phyloP scores from a whole-genome alignment of 2,329 filamentous ascomycete species.

The Ophiostoma populinum region DNA sequence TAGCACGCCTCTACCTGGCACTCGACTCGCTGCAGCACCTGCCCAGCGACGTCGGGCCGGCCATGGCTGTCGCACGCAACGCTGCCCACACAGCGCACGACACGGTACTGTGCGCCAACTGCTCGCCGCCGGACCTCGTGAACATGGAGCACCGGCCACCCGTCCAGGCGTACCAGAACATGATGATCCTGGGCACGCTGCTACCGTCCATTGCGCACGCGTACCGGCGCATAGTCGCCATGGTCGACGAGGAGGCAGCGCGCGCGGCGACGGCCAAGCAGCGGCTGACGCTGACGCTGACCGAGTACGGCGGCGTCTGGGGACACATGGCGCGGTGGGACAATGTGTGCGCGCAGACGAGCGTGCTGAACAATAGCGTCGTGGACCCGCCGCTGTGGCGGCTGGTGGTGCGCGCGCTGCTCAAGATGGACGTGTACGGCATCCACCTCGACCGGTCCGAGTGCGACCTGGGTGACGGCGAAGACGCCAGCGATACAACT shows the following conservation, averaged over 20 bases:
- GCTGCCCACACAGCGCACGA: constrained; percentile 32
- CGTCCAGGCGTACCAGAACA: constrained; percentile 36
- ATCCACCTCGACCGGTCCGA: constrained; percentile 14
- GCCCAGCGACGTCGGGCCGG: constrained; percentile 25
- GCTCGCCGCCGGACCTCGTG: constrained; percentile 23
- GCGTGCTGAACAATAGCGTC: constrained; percentile 23
- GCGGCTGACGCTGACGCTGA: constrained; percentile 27
- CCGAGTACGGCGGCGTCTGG: constrained; percentile 32
- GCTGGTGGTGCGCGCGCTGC: constrained; percentile 31
- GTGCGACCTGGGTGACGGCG: background rate
- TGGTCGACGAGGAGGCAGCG: constrained; percentile 34
- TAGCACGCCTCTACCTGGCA: constrained; percentile 31
- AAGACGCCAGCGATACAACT: background rate
- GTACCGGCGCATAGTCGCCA: constrained; percentile 35
- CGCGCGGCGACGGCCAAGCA: constrained; percentile 25
- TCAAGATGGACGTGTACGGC: constrained; percentile 42
- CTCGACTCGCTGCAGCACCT: constrained; percentile 32
- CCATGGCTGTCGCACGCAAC: constrained; percentile 29
- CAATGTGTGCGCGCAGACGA: constrained; percentile 14
- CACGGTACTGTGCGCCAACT: constrained; percentile 32
- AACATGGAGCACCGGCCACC: constrained; percentile 20
- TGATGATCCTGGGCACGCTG: constrained; percentile 40
- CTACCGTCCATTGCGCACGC: constrained; percentile 40
- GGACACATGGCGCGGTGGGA: constrained; percentile 16
- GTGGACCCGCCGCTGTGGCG: constrained; percentile 39